A percentile compares a stretch with the other conserved stretches of the same genome.
phyloP scores from a whole-genome alignment of 169 alveolate genomes.

The Plasmodium berghei region DNA sequence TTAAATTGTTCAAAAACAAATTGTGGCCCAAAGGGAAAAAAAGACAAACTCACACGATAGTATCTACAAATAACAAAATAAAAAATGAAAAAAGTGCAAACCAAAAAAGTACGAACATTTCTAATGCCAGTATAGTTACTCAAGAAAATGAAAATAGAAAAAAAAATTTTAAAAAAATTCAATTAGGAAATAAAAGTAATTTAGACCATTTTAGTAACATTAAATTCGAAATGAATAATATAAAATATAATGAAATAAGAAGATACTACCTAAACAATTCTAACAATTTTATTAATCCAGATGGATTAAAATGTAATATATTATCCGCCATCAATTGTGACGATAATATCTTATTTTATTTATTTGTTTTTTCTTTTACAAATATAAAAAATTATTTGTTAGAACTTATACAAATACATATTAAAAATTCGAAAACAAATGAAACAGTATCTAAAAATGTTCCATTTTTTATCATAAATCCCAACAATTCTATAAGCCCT shows the following conservation, averaged over 20 bases:
- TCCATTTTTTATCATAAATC: background rate
- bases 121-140: too few relatives aligned
- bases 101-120: background rate
- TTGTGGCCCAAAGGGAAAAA: background rate
- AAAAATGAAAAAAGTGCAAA: background rate
- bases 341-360: conserved; percentile 21
- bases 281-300: conserved; percentile 26
- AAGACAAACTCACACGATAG: background rate
- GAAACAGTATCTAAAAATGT: conserved; percentile 24
- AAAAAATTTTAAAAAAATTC: background rate
- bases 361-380: conserved; percentile 33
- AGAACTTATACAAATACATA: conserved; percentile 23
- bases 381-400: conserved; percentile 15
- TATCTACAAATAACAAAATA: background rate
- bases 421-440: background rate
- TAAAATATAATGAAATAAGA: conserved; percentile 18
- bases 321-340: conserved; percentile 27
- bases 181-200: background rate
- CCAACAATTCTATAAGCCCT: background rate
- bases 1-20: background rate
- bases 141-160: background rate
- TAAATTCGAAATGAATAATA: conserved; percentile 1
- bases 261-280: conserved; percentile 15
- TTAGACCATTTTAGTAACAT: background rate
- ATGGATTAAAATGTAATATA: conserved; percentile 40